Evolutionary conservation across 2,329 filamentous ascomycete species (phyloP), one percentile per base, ranked within the genome.

Genomic region (Emergomyces pasteurianus): DNA sequence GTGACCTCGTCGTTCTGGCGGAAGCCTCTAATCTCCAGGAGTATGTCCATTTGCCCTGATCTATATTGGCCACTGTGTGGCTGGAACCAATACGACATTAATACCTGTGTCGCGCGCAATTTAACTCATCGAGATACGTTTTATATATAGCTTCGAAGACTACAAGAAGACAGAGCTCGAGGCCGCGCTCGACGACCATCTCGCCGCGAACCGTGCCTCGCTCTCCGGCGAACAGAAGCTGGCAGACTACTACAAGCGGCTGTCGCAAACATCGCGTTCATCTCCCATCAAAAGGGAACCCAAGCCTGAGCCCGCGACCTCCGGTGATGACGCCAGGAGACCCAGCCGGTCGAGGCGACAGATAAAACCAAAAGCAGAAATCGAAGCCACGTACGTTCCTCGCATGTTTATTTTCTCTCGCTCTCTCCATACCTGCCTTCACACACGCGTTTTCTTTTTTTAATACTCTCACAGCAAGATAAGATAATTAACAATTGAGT

Each of bases 91-190:
- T n/a, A 23, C 21, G 14, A 14, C 10, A 10, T 7, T 23, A 47
- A 23, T n/a, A n/a, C 9, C 43, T 3, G 43, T 23, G 43, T 47
- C 21, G 43, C 21, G 43, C 43, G 10, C 43, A 12, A 23, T n/a
- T 53, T n/a, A n/a, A 18, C 50, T 53, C 16, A 50, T 18, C n/a
- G 47, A 40, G 38, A 40, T 40, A 12, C 38, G 3, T 10, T 4
- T 16, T 31, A 18, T 14, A 34, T 56, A 60, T 70, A 92, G 88
- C 70, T 86, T 83, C 70, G 85, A 89, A 66, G 79, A 81, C 61
- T 77, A 87, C 65, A 88, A 87, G 74, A 96, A 96, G 76, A 79
- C 81, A 65, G 90, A 96, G 56, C 83, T 97, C 63, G 89, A 92
- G 70, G 74, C 81, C 62, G 83, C 83, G 52, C 83, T 95, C 65